Percentiles rank a stretch among this genome's conserved stretches.
phyloP scores from a whole-genome alignment of 2,329 filamentous ascomycete genomes.

The Aspergillus piperis region DNA sequence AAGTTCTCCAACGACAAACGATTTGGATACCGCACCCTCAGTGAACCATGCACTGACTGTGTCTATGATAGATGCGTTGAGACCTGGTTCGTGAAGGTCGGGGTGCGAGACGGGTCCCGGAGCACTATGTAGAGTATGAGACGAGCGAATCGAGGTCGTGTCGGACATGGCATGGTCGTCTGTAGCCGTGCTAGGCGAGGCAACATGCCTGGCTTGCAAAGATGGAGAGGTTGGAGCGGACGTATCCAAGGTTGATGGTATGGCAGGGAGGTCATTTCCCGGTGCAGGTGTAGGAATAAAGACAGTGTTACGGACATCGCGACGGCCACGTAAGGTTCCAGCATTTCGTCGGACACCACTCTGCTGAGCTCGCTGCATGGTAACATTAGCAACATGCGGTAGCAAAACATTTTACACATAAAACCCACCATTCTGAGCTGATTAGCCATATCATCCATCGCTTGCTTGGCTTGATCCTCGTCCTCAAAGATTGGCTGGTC shows the following conservation, averaged over 20 bases:
- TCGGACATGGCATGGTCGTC: slow-evolving; percentile 74
- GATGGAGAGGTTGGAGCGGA: slow-evolving; percentile 40
- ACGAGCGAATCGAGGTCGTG: slow-evolving; percentile 87
- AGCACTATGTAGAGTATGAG: slow-evolving; percentile 72
- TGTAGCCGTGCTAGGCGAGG: slow-evolving; percentile 56
- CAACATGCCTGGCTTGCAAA: slow-evolving; percentile 37
- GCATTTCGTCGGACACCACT: slow-evolving; percentile 64
- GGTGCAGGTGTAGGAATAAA: slow-evolving; percentile 65
- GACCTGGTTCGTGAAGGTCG: slow-evolving; percentile 74
- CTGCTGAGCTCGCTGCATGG: slow-evolving; percentile 46
- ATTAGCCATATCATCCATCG: slow-evolving; percentile 52
- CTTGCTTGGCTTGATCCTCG: slow-evolving; percentile 50
- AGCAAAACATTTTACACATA: background rate
- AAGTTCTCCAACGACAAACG: slow-evolving; percentile 81
- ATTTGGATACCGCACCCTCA: slow-evolving; percentile 68
- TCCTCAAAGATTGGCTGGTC: slow-evolving; percentile 54
- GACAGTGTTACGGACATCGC: slow-evolving; percentile 89
- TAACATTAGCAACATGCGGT: slow-evolving; percentile 21
- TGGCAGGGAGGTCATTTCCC: slow-evolving; percentile 35
- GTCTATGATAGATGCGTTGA: slow-evolving; percentile 89
- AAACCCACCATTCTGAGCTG: slow-evolving; percentile 47
- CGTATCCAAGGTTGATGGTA: slow-evolving; percentile 28
- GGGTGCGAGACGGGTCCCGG: slow-evolving; percentile 74
- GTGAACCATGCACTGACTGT: slow-evolving; percentile 85
- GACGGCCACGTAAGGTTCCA: slow-evolving; percentile 80